phyloP scores from a whole-genome alignment of 164 flowering plant species.

The Amborella trichopoda region DNA sequence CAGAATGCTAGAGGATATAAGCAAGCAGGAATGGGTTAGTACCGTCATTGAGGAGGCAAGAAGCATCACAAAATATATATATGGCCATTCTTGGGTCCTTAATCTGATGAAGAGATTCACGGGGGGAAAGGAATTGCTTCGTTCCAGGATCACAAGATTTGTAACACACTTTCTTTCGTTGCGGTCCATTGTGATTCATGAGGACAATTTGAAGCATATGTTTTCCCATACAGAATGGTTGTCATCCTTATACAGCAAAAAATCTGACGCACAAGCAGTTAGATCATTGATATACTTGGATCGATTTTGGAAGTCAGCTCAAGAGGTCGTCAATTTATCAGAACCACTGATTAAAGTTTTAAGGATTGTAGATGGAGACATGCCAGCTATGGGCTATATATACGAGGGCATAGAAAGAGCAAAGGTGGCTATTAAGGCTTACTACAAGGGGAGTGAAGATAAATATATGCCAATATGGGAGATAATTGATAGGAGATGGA shows the following conservation, averaged over 20 bases:
- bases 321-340: conserved; percentile 36
- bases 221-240: conserved; percentile 49
- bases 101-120: conserved; percentile 49
- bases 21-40: conserved; percentile 43
- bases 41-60: conserved; percentile 46
- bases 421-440: conserved; percentile 37
- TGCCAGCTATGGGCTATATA: conserved; percentile 73
- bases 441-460: conserved; percentile 41
- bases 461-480: conserved; percentile 54
- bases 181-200: conserved; percentile 41
- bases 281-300: conserved; percentile 33
- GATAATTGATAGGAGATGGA: conserved; percentile 61
- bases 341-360: conserved; percentile 51
- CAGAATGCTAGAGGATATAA: conserved; percentile 54
- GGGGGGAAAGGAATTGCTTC: conserved; percentile 39
- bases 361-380: conserved; percentile 57
- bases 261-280: conserved; percentile 36
- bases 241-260: conserved; percentile 29
- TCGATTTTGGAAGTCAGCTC: conserved; percentile 52
- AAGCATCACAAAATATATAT: conserved; percentile 33
- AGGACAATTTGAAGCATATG: conserved; percentile 49
- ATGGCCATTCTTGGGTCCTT: conserved; percentile 35
- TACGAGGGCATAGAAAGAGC: conserved; percentile 64
- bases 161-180: conserved; percentile 39
- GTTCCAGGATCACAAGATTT: conserved; percentile 37